Conservation (phyloP, 169 alveolate genomes). For the Cyclospora cayetanensis region DNA sequence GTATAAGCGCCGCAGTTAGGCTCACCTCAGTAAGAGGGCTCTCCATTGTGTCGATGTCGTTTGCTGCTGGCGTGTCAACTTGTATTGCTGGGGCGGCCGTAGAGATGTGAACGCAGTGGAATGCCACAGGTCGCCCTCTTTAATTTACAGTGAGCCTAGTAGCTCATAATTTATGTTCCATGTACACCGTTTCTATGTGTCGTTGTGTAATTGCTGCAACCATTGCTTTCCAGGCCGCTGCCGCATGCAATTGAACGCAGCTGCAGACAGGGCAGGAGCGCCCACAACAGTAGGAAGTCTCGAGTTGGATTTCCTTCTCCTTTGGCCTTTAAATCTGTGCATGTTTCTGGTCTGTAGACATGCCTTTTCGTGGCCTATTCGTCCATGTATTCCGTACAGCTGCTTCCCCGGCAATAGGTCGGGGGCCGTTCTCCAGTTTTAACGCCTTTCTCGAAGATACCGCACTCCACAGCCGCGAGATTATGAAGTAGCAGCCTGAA, state of each 20-base stretch:
- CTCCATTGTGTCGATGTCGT: background rate
- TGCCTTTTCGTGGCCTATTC: no score
- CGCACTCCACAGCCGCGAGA: no score
- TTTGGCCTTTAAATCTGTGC: no score
- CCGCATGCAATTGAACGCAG: background rate
- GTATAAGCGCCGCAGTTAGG: background rate
- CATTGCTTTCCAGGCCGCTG: background rate
- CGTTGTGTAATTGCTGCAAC: background rate
- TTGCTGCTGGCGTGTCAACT: background rate
- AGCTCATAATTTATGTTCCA: background rate
- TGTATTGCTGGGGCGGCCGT: background rate
- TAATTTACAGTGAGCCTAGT: background rate
- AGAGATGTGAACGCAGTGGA: background rate
- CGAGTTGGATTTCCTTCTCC: no score
- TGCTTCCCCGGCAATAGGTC: no score
- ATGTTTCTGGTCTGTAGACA: no score
- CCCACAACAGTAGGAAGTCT: no score
- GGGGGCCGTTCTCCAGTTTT: no score
- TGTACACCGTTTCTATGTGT: background rate
- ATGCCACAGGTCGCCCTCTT: background rate
- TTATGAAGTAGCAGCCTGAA: no score
- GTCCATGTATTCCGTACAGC: no score
- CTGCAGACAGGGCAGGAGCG: background rate
- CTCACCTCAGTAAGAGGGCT: background rate
- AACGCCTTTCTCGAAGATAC: no score